Percentiles rank a stretch among this genome's conserved stretches.
Conservation (phyloP, 495 filamentous ascomycete species). For the Amphirosellinia nigrospora region DNA sequence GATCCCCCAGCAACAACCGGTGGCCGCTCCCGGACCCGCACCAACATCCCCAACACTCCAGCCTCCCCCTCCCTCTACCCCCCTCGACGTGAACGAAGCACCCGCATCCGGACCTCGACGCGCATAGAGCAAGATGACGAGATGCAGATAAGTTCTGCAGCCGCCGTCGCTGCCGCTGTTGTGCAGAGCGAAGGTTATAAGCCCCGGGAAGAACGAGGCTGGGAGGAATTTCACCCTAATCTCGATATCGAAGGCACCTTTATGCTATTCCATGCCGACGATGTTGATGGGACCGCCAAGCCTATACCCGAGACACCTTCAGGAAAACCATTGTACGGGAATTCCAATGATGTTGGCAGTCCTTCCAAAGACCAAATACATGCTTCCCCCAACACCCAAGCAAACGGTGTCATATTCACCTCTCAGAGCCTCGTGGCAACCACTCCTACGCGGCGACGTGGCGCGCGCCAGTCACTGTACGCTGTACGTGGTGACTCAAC, state of each 20-base stretch:
- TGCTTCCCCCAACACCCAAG: constrained; percentile 36
- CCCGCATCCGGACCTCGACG: constrained; percentile 56
- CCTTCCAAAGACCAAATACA: constrained; percentile 47
- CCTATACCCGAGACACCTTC: constrained; percentile 50
- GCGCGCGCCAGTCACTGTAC: constrained; percentile 54
- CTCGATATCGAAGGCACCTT: constrained; percentile 84
- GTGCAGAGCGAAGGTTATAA: constrained; percentile 95
- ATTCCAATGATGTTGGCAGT: constrained; percentile 43
- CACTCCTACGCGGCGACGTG: constrained; percentile 54
- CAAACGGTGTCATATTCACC: constrained; percentile 21
- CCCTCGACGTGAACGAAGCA: constrained; percentile 57
- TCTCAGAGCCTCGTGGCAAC: constrained; percentile 35
- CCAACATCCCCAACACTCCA: constrained; percentile 40
- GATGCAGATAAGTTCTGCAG: constrained; percentile 75
- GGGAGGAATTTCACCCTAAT: constrained; percentile 96
- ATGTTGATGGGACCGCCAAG: constrained; percentile 74
- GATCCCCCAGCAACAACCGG: constrained; percentile 42
- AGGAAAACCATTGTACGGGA: constrained; percentile 31
- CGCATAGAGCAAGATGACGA: constrained; percentile 54
- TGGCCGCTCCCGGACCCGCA: constrained; percentile 43
- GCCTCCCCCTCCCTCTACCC: constrained; percentile 51
- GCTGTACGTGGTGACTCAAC: constrained; percentile 51
- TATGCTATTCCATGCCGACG: constrained; percentile 77
- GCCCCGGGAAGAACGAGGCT: constrained; percentile 92
- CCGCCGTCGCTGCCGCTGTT: constrained; percentile 81